Evolutionary conservation across 441 rosid species (phyloP).

Genomic region (Erysimum pusillum): DNA sequence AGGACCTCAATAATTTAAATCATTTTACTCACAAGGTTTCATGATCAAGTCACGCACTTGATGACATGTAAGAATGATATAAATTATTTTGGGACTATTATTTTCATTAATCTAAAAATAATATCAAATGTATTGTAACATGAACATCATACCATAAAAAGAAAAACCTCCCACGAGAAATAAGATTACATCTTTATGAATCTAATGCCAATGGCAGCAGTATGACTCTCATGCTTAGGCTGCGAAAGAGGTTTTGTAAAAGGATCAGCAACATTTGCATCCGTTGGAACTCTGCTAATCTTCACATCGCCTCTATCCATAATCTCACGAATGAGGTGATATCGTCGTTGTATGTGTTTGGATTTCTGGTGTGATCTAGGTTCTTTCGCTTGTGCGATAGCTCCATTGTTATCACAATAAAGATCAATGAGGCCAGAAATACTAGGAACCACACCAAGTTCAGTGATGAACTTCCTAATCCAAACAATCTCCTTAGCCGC

Average conservation of each 20-base stretch:
- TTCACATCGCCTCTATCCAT: neutral
- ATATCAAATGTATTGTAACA: neutral
- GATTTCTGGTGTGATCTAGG: neutral
- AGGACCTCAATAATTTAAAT: neutral
- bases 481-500: constrained; percentile 16
- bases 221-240: neutral
- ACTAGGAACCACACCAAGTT: constrained; percentile 10
- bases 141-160: constrained; percentile 9
- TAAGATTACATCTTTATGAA: neutral
- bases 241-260: neutral
- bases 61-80: neutral
- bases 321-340: neutral
- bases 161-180: neutral
- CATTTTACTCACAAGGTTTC: neutral
- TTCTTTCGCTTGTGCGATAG: neutral
- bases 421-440: neutral
- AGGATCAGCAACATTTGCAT: neutral
- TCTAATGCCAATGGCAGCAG: too few relatives aligned
- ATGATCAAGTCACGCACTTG: constrained; percentile 15
- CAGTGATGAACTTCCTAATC: constrained; percentile 7
- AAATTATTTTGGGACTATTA: neutral
- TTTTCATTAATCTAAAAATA: neutral
- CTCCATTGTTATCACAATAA: constrained; percentile 11
- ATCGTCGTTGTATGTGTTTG: neutral
- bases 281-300: neutral